Evolutionary conservation across 2,329 filamentous ascomycete species (phyloP), one percentile per base, ranked within the genome.

Genomic region (Aspergillus calidoustus): DNA sequence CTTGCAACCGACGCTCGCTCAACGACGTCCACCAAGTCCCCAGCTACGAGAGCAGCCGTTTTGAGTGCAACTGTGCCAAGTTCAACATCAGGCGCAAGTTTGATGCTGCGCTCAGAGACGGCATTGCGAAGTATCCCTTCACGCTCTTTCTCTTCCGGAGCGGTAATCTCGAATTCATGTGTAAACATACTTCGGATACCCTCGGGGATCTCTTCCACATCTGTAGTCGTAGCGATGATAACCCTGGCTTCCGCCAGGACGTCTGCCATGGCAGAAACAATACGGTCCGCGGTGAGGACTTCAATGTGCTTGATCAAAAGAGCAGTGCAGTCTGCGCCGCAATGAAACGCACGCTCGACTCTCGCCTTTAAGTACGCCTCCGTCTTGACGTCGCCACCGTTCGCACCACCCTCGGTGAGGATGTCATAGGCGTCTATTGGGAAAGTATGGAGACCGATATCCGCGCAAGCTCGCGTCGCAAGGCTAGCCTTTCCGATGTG

Each of bases 41-140:
- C 95, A 22, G 95, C 95, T 3, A 99, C 95, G 7, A 99, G 83
- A 1, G 95, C 95, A 7, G 95, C 95, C 8, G 95, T 99, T 81
- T 98, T 98, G 54, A 99, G 85, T 0, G 95, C 95, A 17, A 99
- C 89, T 9, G 89, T 88, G 64, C 88, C 86, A 5, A 99, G 83
- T 59, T 97, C 93, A 3, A 97, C 92, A 54, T 93, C 90, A 0
- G 90, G 86, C 19, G 93, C 91, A 2, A 97, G 80, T n/a, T 87
- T 85, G 23, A 97, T 84, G 2, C 91, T 89, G 30, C 88, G 86
- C 61, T 92, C 89, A 38, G 91, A 86, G 38, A 97, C 86, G 41
- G 96, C 91, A 62, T 88, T 89, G 55, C 86, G 87, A 8, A 99
- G 80, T 51, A 98, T 95, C 2, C 90, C 91, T 79, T 97, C 93